phyloP scores from a whole-genome alignment of 2,329 filamentous ascomycete species.

The Byssothecium circinans region DNA sequence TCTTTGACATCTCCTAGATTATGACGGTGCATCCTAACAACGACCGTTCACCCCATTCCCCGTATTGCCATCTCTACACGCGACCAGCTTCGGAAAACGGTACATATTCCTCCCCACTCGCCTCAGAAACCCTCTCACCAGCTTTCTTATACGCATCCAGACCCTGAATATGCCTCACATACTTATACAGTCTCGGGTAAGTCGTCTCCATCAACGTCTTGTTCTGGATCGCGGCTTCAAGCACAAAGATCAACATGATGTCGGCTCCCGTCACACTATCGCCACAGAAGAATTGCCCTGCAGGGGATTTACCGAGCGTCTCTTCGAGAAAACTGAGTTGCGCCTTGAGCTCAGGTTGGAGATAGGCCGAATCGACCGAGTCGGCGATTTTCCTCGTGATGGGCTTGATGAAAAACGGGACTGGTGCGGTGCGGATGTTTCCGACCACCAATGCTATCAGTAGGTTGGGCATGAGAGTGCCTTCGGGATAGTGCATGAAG shows the following conservation, averaged over 20 bases:
- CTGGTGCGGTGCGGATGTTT: conserved; percentile 54
- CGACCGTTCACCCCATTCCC: not conserved
- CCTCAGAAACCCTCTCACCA: conserved; percentile 54
- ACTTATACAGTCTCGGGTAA: conserved; percentile 52
- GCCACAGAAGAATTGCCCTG: conserved; percentile 55
- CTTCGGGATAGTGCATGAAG: conserved; percentile 79
- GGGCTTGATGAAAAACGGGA: conserved; percentile 71
- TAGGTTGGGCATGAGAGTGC: conserved; percentile 74
- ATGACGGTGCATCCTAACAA: too few species aligned
- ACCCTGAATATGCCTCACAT: conserved; percentile 49
- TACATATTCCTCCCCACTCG: conserved; percentile 40
- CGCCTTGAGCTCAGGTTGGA: conserved; percentile 51
- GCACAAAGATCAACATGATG: conserved; percentile 55
- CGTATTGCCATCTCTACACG: not conserved
- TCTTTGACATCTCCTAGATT: too few species aligned
- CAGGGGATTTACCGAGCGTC: conserved; percentile 51
- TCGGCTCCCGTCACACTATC: conserved; percentile 54
- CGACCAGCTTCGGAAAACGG: conserved; percentile 29
- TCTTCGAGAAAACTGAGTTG: conserved; percentile 56
- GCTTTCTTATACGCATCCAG: conserved; percentile 51
- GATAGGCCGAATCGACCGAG: conserved; percentile 46
- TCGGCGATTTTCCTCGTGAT: conserved; percentile 60
- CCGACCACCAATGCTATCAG: conserved; percentile 64
- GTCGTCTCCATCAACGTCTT: conserved; percentile 45
- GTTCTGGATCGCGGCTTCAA: conserved; percentile 48